Percentiles rank a stretch among this genome's conserved stretches.
Conservation (phyloP, 768 basidiomycete species). For the Lentinula guzmanii region DNA sequence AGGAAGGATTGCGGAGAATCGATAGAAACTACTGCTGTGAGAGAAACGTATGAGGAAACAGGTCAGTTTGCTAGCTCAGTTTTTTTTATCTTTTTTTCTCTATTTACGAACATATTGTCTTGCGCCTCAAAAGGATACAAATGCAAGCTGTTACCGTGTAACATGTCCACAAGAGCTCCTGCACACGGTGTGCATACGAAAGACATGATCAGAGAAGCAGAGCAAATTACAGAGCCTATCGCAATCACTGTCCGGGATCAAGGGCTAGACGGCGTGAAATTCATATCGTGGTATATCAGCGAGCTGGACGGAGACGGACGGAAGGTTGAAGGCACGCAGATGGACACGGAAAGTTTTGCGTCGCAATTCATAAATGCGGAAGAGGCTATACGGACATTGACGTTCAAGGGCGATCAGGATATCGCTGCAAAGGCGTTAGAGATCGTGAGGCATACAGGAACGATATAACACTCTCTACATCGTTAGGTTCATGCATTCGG, state of each 20-base stretch:
- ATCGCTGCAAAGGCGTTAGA: slow-evolving; percentile 30
- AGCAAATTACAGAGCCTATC: slow-evolving; percentile 24
- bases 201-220: slow-evolving; percentile 9
- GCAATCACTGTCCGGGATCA: slow-evolving; percentile 23
- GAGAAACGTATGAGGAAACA: slow-evolving; percentile 65
- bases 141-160: slow-evolving; percentile 42
- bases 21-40: slow-evolving; percentile 42
- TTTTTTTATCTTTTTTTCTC: no score
- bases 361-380: slow-evolving; percentile 29
- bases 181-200: slow-evolving; percentile 33
- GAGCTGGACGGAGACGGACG: slow-evolving; percentile 20
- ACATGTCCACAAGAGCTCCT: slow-evolving; percentile 53
- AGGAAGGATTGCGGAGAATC: slow-evolving; percentile 54
- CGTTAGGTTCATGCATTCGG: neutral
- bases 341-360: slow-evolving; percentile 34
- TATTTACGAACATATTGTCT: neutral
- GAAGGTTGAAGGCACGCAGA: slow-evolving; percentile 36
- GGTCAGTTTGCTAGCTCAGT: slow-evolving; percentile 13
- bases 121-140: slow-evolving; percentile 27
- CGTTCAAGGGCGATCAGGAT: slow-evolving; percentile 30
- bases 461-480: neutral
- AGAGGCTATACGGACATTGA: slow-evolving; percentile 28
- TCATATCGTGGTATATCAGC: slow-evolving; percentile 49
- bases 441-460: slow-evolving; percentile 20
- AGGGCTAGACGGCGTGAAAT: slow-evolving; percentile 27